Base-by-base conservation (phyloP, 306 rosid species). In the Sicyos baderoa region DNA sequence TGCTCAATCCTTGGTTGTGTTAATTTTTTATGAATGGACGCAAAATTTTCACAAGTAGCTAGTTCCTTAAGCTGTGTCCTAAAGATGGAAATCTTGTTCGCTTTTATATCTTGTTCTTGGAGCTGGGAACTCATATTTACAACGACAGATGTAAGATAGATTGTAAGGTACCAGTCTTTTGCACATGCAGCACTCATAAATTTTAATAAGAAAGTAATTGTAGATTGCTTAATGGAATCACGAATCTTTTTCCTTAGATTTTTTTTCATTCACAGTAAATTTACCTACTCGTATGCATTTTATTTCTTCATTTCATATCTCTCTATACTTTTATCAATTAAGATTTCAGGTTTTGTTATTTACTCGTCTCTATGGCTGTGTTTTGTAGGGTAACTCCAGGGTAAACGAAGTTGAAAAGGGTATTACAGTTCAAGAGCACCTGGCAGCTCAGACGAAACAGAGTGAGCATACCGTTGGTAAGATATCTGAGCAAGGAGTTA, bases 361-460 rank as follows among this genome's bases (percentile, higher is more conserved):
- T 7, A 67, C 14, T 12, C 15, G 19, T 15, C 23, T 67, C 19
- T 11, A 8, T 48, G 55, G 58, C 71, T 69, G 70, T 79, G 78
- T 87, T 70, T 68, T 78, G 78, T 86, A 94, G 99, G 92, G 82
- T 75, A 75, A 69, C 69, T 56, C 86, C 75, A 82, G 76, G 56
- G 74, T 77, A 71, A 79, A 81, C 80, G 78, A 76, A 71, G 59
- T 72, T 53, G 79, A 75, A 72, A 83, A 77, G 77, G 27, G 85
- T 70, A 64, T 63, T 72, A 79, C 80, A 74, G 75, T 77, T 55
- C 82, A 53, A 75, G 88, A 77, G 48, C 79, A 74, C 73, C 71
- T 81, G 47, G 81, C 81, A 53, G 56, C 72, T 72, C 68, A 58
- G 75, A 77, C 82, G 80, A 84, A 76, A 69, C 80, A 80, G 58